Evolutionary conservation across 176 grass and related monocot genomes (phyloP), one percentile per base, ranked within the genome.

Genomic region (Guadua angustifolia): DNA sequence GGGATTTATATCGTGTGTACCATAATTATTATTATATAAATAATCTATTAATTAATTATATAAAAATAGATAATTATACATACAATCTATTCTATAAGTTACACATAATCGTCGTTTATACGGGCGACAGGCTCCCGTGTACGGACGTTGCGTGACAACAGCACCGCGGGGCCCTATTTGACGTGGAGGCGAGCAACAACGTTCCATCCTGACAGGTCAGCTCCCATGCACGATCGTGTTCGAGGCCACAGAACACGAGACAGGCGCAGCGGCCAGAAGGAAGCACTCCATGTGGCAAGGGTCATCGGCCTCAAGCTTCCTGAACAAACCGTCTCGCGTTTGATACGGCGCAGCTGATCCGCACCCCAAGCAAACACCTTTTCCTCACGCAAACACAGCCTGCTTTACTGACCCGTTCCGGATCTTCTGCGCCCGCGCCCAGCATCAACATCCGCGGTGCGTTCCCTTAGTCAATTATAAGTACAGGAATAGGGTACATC

Each of bases 341-440:
- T 6, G 26, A 15, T 9, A 39, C 83, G 83, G 73, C 68, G 85
- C 81, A 88, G 85, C 32, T 39, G 88, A 93, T 93, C 85, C 49
- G 9, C 18, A 2, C 49, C 58, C 61, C 73, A 86, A 65, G 75
- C 82, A 88, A 32, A 79, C 83, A 81, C 36, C 80, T 88, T 91
- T 36, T 85, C 88, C 88, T 26, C 88, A 94, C 92, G 92, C 92
- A 91, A 93, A 40, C 85, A 38, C 66, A 24, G 59, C 75, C 35
- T 33, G 58, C n/a, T 79, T 63, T 53, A 17, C 88, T 33, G 60
- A 63, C 70, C 36, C 60, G 44, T 11, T 17, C 50, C 21, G 22
- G 69, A 83, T 89, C 57, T 57, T 82, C 88, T 63, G 24, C 51
- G 21, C 45, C 53, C 43, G 25, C 33, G 4, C 38, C 59, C 43